Evolutionary conservation across 192 early-diverging fungal genomes (phyloP), one percentile per base, ranked within the genome.

Genomic region (Chytriomyces hyalinus): DNA sequence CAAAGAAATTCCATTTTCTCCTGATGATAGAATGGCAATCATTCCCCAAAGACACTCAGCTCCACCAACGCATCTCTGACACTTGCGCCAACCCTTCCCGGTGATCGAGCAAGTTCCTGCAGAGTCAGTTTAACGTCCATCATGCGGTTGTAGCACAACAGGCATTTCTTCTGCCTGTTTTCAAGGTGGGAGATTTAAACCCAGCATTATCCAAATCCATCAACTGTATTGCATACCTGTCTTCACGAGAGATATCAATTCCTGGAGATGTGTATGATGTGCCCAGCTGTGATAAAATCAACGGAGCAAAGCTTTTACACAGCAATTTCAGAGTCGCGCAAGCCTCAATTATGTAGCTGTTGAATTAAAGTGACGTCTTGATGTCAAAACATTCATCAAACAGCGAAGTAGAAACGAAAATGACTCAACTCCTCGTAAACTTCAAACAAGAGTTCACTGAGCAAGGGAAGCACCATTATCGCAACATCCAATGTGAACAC

Each of bases 371-470:
- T 47, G 57, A 1, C 13, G 60, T 28, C 8, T 6, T 61, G 49
- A 20, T 20, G 43, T 20, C 70, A 57, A 36, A n/a, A n/a, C 61
- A 65, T 61, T 43, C 26, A 73, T 4, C 20, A 75, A 45, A 64
- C 45, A 62, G 49, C 17, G 20, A 8, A 36, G 43, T 6, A 65
- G 70, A 22, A n/a, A 43, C 20, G 36, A 26, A 15, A 13, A 46
- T 2, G 7, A 53, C 76, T 81, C 66, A 73, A 89, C 87, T 89
- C 87, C 78, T 89, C 84, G 75, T 83, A 89, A 22, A 85, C 80
- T 59, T 89, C 87, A 77, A 84, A 85, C 11, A 87, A 67, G 45
- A 89, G 75, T 63, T 87, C 87, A 74, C 78, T 78, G 28, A 89
- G 36, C 65, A 82, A 10, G 6, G 84, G 84, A 47, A 89, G 64